These are phyloP conservation scores for Sphenostylis stenocarpa DNA, from an alignment of 306 rosid genomes.

Conservation along the genomic window DNA sequence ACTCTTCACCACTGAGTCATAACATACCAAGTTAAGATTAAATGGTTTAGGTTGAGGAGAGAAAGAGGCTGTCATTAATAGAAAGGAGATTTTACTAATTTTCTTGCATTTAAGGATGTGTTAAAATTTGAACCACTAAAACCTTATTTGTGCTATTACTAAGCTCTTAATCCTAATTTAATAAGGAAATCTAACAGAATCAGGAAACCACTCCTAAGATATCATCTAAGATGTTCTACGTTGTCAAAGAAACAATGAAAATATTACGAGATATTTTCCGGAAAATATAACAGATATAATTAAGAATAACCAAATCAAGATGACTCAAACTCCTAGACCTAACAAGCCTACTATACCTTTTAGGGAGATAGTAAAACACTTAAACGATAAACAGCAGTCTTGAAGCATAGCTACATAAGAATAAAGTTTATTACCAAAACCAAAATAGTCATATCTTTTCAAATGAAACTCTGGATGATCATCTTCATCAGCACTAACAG, in stretches of 20 bases:
- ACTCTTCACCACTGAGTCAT: not conserved
- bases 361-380: not conserved
- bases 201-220: not conserved
- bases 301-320: constrained; percentile 11
- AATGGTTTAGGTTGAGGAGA: not conserved
- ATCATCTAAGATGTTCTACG: not conserved
- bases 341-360: constrained; percentile 2
- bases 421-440: constrained; percentile 55
- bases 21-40: not conserved
- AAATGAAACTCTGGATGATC: constrained; percentile 70
- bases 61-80: not conserved
- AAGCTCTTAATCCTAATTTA: not conserved
- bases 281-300: not conserved
- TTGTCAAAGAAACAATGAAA: not conserved
- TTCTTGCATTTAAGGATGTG: not conserved
- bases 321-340: constrained; percentile 3
- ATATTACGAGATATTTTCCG: not conserved
- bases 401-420: constrained; percentile 14
- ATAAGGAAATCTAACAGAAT: not conserved
- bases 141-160: not conserved
- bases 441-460: constrained; percentile 81
- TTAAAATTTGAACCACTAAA: not conserved
- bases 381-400: not conserved
- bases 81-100: not conserved
- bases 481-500: constrained; percentile 53